A percentile compares a stretch with the other conserved stretches of the same genome.
Evolutionary conservation across 2,329 filamentous ascomycete genomes (phyloP).

Genomic region (Fusarium sp.): DNA sequence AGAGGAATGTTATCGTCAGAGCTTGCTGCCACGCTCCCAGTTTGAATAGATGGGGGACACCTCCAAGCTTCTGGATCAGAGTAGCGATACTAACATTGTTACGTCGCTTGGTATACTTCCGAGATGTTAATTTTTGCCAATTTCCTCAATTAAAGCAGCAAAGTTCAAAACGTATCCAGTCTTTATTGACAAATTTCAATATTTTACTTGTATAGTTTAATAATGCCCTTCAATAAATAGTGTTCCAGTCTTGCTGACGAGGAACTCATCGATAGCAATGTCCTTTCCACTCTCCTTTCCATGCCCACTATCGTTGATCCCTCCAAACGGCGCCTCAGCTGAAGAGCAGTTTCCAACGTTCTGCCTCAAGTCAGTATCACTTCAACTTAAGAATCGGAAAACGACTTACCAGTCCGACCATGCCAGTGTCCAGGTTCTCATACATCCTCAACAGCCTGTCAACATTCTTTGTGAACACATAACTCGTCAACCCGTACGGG

Average conservation of each 20-base stretch:
- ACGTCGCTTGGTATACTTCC: too few species aligned
- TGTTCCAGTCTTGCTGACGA: slow-evolving; percentile 58
- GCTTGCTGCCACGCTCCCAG: too few species aligned
- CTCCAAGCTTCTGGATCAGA: too few species aligned
- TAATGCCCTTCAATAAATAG: slow-evolving; percentile 8
- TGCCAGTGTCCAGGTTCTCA: slow-evolving; percentile 40
- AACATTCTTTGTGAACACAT: slow-evolving; percentile 35
- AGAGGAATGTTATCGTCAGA: too few species aligned
- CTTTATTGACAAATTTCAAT: too few species aligned
- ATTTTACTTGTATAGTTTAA: too few species aligned
- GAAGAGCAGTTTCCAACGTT: slow-evolving; percentile 49
- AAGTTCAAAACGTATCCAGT: too few species aligned
- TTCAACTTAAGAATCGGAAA: fast-evolving
- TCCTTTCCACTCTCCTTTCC: slow-evolving; percentile 57
- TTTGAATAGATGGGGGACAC: too few species aligned
- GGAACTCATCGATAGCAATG: slow-evolving; percentile 60
- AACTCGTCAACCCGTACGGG: slow-evolving; percentile 22
- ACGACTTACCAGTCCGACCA: slow-evolving; percentile 31
- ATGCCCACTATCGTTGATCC: slow-evolving; percentile 34
- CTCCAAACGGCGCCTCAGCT: slow-evolving; percentile 56
- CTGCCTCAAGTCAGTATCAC: not conserved
- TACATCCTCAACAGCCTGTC: slow-evolving; percentile 32
- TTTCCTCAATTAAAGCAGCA: too few species aligned
- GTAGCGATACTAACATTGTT: too few species aligned
- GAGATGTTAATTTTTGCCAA: too few species aligned